These are phyloP conservation scores for Westerdykella ornata DNA, from an alignment of 2,329 filamentous ascomycete genomes.

Conservation along the genomic window DNA sequence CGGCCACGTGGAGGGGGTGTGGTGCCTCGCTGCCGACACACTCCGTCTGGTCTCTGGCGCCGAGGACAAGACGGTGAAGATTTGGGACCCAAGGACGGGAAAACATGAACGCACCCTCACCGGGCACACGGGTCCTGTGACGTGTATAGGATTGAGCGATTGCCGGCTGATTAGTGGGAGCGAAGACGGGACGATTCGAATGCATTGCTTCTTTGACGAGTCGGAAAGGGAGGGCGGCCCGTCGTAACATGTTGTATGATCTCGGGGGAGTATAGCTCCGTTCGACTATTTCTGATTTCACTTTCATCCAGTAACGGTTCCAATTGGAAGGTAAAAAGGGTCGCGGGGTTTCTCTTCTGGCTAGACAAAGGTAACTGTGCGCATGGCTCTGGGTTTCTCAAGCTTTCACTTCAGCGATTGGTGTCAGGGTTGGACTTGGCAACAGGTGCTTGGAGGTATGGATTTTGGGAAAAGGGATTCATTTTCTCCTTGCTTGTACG, in stretches of 20 bases:
- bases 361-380: no score
- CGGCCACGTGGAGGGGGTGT: constrained; percentile 92
- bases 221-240: constrained; percentile 2
- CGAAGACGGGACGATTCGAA: constrained; percentile 83
- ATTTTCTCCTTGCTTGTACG: no score
- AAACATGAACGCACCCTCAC: constrained; percentile 90
- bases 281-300: no score
- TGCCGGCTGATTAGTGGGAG: constrained; percentile 83
- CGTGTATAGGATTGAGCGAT: constrained; percentile 86
- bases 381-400: no score
- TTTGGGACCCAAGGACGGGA: constrained; percentile 88
- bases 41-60: constrained; percentile 81
- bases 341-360: no score
- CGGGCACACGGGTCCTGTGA: constrained; percentile 84
- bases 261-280: no score
- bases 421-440: no score
- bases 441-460: no score
- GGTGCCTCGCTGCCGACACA: constrained; percentile 84
- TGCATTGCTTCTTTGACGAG: constrained; percentile 41
- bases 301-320: no score
- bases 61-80: constrained; percentile 91
- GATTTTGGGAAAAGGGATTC: no score
- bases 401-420: no score
- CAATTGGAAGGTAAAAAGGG: no score
- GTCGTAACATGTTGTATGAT: not conserved